A percentile compares a stretch with the other conserved stretches of the same genome.
Conservation (phyloP, 2,329 filamentous ascomycete species). For the Aspergillus vadensis region DNA sequence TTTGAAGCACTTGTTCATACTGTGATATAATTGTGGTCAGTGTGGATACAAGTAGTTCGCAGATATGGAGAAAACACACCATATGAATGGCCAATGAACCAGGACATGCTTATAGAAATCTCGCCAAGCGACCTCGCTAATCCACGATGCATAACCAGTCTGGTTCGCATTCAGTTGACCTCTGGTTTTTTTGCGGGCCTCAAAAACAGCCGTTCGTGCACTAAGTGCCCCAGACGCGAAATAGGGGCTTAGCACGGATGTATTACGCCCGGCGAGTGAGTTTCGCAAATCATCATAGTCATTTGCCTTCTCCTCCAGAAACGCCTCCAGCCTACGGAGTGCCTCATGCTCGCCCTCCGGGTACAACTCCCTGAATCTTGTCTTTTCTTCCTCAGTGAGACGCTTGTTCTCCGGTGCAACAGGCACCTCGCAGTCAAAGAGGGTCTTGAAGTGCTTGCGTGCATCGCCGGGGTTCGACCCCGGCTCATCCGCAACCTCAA, state of each 20-base stretch:
- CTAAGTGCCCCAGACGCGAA: conserved; percentile 69
- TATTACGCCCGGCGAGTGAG: conserved; percentile 62
- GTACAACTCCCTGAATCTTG: conserved; percentile 63
- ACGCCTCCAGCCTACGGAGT: conserved; percentile 62
- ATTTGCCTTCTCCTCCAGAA: conserved; percentile 64
- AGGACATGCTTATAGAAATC: conserved; percentile 89
- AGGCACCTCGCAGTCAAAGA: conserved; percentile 66
- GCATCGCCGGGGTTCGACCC: conserved; percentile 55
- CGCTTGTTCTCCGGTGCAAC: conserved; percentile 64
- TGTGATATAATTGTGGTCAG: conserved; percentile 19
- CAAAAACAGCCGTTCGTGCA: conserved; percentile 65
- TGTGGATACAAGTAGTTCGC: background rate
- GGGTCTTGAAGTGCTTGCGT: conserved; percentile 50
- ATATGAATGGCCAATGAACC: conserved; percentile 75
- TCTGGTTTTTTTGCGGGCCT: conserved; percentile 64
- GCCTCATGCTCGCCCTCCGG: conserved; percentile 77
- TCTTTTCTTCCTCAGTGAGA: conserved; percentile 60
- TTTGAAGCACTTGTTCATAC: conserved; percentile 78
- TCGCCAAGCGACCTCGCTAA: conserved; percentile 80
- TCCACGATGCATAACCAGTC: conserved; percentile 70
- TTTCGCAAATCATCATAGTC: conserved; percentile 68
- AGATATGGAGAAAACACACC: conserved; percentile 27
- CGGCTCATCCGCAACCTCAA: conserved; percentile 64
- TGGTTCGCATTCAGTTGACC: conserved; percentile 65
- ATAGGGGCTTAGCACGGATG: conserved; percentile 72